Base-by-base conservation (phyloP, 225 moss, liverwort and hornwort genomes). In the Lunularia cruciata region DNA sequence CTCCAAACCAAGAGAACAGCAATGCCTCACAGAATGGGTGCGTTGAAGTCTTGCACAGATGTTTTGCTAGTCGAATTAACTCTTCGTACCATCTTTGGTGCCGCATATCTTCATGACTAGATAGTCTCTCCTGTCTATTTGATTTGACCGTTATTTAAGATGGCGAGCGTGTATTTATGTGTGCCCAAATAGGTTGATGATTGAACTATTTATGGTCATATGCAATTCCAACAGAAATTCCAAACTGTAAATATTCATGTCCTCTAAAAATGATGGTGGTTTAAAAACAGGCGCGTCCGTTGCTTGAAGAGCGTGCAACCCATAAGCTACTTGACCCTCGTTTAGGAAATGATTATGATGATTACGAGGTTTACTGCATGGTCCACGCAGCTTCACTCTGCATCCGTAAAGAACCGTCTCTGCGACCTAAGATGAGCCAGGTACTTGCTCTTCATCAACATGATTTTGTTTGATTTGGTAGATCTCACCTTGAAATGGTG, bases 1-100 rank as follows among this genome's bases (percentile, higher is more conserved):
- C 4, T 43, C 60, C 18, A 72, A 75, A 23, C 40, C 31, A 14
- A 83, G 78, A 77, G 83, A 73, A 45, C 66, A 83, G 20, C 72
- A 83, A 28, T 83, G 83, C 73, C 79, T 92, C 22, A 89, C 89
- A 35, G 92, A 92, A 60, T 92, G 86, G 92, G 92, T 92, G 66
- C 63, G 48, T 47, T n/a, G n/a, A n/a, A n/a, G n/a, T n/a, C n/a
- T n/a, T n/a, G 14, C 14, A 60, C 6, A 4, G 10, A 47, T 23
- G 27, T 15, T 67, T 51, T 0, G n/a, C 19, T 6, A 10, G 32
- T 49, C 28, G 2, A 16, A 11, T 4, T 48, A 1, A 6, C 22
- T 9, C 19, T 3, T 55, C 14, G 4, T 18, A 32, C 8, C 28
- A 5, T 1, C 14, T 14, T 71, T 43, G 5, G 43, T 14, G 25